phyloP scores from a whole-genome alignment of 306 rosid species.

The Crotalaria pallida region DNA sequence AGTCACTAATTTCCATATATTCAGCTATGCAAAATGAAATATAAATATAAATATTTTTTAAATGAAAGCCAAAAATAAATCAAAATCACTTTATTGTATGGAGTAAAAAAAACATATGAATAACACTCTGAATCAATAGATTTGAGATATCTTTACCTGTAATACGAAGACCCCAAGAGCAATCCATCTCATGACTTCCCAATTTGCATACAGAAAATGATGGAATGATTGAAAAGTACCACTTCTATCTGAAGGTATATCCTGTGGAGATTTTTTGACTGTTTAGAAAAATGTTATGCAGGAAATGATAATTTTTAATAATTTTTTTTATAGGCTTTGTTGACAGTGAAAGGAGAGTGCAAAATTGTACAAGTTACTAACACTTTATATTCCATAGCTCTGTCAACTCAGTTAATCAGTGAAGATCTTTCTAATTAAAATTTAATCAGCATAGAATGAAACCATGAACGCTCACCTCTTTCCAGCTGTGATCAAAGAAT shows the following conservation, averaged over 20 bases:
- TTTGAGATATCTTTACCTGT: not conserved
- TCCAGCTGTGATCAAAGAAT: slow-evolving; percentile 15
- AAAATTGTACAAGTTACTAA: no score
- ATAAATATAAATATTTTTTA: no score
- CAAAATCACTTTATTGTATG: no score
- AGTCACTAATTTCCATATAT: no score
- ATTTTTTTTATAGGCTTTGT: no score
- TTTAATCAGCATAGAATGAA: not conserved
- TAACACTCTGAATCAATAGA: not conserved
- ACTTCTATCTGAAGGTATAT: not conserved
- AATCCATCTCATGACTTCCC: slow-evolving; percentile 22
- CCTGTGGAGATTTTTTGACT: slow-evolving; percentile 1
- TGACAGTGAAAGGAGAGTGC: no score
- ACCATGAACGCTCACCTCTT: slow-evolving; percentile 12
- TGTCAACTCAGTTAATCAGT: no score
- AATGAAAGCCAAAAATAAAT: no score
- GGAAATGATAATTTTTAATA: not conserved
- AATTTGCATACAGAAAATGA: slow-evolving; percentile 12
- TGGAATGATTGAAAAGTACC: not conserved
- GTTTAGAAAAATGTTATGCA: not conserved
- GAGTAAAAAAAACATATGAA: no score
- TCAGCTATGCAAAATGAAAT: no score
- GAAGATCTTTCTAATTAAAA: no score
- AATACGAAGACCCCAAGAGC: slow-evolving; percentile 7
- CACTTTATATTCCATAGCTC: no score